Evolutionary conservation across 805 yeast species (phyloP).

Genomic region (Wickerhamiella kurtzmanii): DNA sequence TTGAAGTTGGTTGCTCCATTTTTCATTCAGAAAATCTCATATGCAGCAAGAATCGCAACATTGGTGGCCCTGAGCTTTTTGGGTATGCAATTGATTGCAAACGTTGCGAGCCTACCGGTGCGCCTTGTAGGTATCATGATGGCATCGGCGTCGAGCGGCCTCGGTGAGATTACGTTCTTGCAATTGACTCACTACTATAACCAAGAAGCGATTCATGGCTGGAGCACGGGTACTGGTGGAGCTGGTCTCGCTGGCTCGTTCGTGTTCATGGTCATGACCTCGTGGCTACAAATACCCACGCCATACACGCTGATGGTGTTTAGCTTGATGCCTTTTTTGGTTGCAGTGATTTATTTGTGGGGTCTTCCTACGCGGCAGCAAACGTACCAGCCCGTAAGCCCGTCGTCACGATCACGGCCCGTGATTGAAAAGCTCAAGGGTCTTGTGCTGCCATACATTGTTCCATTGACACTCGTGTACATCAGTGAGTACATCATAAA

Average conservation of each 20-base stretch:
- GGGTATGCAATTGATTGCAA: slow-evolving; percentile 66
- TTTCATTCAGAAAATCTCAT: slow-evolving; percentile 53
- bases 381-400: background rate
- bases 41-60: slow-evolving; percentile 38
- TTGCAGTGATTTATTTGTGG: slow-evolving; percentile 20
- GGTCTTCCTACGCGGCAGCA: slow-evolving; percentile 22
- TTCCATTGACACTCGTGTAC: slow-evolving; percentile 75
- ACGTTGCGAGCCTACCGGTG: slow-evolving; percentile 25
- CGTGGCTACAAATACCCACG: slow-evolving; percentile 46
- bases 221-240: slow-evolving; percentile 92
- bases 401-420: background rate
- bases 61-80: slow-evolving; percentile 45
- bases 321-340: slow-evolving; percentile 28
- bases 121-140: slow-evolving; percentile 56
- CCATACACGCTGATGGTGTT: slow-evolving; percentile 44
- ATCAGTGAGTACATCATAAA: slow-evolving; percentile 77
- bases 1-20: slow-evolving; percentile 69
- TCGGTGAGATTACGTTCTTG: slow-evolving; percentile 81
- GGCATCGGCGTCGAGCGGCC: slow-evolving; percentile 75
- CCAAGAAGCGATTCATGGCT: slow-evolving; percentile 56
- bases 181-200: slow-evolving; percentile 72
- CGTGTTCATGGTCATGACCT: slow-evolving; percentile 55
- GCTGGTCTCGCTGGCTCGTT: slow-evolving; percentile 81
- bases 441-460: slow-evolving; percentile 41
- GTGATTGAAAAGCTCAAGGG: slow-evolving; percentile 20